Percentiles rank a stretch among this genome's conserved stretches.
Evolutionary conservation across 2,329 filamentous ascomycete species (phyloP).

Genomic region (Xylaria sp.): DNA sequence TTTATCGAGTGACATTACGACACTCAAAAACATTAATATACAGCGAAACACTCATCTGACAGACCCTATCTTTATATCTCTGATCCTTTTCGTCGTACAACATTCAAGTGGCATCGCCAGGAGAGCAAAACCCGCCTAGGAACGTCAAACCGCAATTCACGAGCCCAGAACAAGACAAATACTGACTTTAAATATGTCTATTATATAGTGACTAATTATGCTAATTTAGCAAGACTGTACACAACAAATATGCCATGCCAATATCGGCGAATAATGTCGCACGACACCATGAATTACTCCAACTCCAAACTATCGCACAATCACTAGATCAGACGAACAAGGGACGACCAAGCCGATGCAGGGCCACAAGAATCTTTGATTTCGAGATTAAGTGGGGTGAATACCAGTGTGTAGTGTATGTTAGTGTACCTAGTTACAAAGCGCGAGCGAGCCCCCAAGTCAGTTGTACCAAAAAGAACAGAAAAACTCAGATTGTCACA

Average conservation of each 20-base stretch:
- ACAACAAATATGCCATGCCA: conserved; percentile 33
- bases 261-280: conserved; percentile 37
- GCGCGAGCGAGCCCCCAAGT: conserved; percentile 19
- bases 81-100: background rate
- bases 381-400: conserved; percentile 2
- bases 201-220: conserved; percentile 40
- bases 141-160: conserved; percentile 1
- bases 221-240: conserved; percentile 36
- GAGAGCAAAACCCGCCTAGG: background rate
- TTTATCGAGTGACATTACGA: background rate
- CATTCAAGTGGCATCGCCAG: background rate
- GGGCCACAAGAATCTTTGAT: background rate
- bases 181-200: conserved; percentile 28
- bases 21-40: conserved; percentile 12
- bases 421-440: no score
- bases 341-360: conserved; percentile 31
- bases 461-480: conserved; percentile 18
- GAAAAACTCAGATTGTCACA: conserved; percentile 19
- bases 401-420: conserved; percentile 11
- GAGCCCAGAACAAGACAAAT: background rate
- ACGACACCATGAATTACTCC: conserved; percentile 45
- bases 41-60: background rate
- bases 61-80: background rate
- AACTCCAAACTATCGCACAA: conserved; percentile 38
- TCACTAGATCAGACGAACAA: conserved; percentile 37